Base-by-base conservation (phyloP, 768 basidiomycete genomes). In the Suillus brevipes region DNA sequence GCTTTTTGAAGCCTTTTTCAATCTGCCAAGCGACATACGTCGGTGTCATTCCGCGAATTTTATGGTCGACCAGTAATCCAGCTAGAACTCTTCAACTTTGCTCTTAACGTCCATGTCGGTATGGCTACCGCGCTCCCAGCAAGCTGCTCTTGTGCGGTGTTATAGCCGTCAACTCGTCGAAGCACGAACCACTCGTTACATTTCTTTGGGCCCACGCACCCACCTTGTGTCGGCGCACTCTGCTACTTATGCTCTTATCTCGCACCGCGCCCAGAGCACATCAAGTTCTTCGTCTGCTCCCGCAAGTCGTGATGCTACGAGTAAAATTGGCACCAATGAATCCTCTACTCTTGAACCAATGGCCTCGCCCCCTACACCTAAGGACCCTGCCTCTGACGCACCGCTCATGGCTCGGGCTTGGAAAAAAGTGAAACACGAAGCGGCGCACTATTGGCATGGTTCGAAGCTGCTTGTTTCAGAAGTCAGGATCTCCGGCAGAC, bases 361-460 rank as follows among this genome's bases (percentile, higher is more conserved):
- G 70, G 71, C 84, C 0, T 74, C 78, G n/a, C 82, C 82, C 9
- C 86, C 86, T 12, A 77, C 81, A 0, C 77, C 82, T 38, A 83
- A 82, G 69, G 81, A 84, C 40, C 63, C 71, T 9, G 66, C 81
- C 4, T 75, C 81, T 49, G 74, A 79, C 50, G 74, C 77, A 0
- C 82, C 84, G 1, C 75, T 92, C 4, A 64, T 80, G 47, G 82
- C 85, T 12, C 83, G 95, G 45, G 85, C 85, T 8, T 98, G 97
- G 97, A 91, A 90, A 69, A 92, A 89, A 70, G 89, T 98, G 66
- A 99, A 98, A 80, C 93, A 98, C 72, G 97, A 98, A 77, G 95
- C 90, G 0, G 85, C 87, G 65, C 97, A 99, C 76, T 99, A 99
- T 76, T 99, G 96, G 96, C 90, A 95, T 67, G 97, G 97, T 13